Conservation (phyloP, 2,329 filamentous ascomycete genomes). For the Dactylella cylindrospora region DNA sequence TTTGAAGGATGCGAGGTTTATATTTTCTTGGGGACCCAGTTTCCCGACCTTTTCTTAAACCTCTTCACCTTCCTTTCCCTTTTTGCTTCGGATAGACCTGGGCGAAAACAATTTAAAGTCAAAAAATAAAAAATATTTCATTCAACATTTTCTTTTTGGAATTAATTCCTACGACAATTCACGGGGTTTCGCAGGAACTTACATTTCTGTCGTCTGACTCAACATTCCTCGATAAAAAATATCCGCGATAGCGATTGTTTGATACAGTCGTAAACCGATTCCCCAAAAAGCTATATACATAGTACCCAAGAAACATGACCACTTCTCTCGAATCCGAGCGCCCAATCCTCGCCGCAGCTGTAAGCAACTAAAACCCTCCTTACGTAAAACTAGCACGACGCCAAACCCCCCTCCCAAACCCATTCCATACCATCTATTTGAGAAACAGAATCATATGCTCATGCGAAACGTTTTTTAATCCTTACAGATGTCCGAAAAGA, state of each 20-base stretch:
- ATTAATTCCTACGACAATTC: not conserved
- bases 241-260: slow-evolving; percentile 33
- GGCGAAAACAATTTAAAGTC: no score
- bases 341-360: slow-evolving; percentile 41
- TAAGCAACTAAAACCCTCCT: slow-evolving; percentile 19
- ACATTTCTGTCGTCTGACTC: no score
- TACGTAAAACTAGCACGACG: slow-evolving; percentile 4
- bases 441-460: slow-evolving; percentile 13
- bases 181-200: slow-evolving; percentile 6
- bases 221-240: no score
- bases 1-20: slow-evolving; percentile 24
- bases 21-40: slow-evolving; percentile 36
- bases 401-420: not conserved
- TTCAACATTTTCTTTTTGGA: slow-evolving; percentile 2
- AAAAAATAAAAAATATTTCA: no score
- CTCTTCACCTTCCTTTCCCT: slow-evolving; percentile 31
- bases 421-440: not conserved
- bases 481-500: slow-evolving; percentile 42
- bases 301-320: slow-evolving; percentile 35
- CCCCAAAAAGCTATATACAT: slow-evolving; percentile 1
- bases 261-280: slow-evolving; percentile 30
- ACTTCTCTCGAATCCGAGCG: slow-evolving; percentile 41
- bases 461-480: no score
- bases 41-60: slow-evolving; percentile 38
- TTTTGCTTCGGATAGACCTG: slow-evolving; percentile 22